Conservation (phyloP, 192 early-diverging fungal genomes). For the Chytriomyces confervae region DNA sequence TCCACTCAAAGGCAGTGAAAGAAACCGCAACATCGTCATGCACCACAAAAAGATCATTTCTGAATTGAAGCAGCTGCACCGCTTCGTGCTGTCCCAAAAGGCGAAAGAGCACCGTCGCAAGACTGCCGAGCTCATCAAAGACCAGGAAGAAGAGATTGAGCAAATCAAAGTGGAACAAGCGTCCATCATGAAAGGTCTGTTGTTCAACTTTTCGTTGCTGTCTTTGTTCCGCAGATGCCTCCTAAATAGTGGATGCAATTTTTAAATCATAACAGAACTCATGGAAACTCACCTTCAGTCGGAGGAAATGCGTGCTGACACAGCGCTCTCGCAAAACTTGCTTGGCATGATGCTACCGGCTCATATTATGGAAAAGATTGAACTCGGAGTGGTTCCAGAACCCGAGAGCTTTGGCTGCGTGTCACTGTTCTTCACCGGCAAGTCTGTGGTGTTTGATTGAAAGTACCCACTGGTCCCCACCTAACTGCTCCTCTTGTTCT, state of each 20-base stretch:
- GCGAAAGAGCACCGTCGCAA: slow-evolving; percentile 38
- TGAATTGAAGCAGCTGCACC: slow-evolving; percentile 29
- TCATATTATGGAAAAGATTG: slow-evolving; percentile 38
- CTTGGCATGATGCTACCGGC: slow-evolving; percentile 39
- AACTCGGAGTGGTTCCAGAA: slow-evolving; percentile 28
- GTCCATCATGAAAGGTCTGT: slow-evolving; percentile 20
- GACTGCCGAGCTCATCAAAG: slow-evolving; percentile 31
- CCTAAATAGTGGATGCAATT: neutral
- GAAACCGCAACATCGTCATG: slow-evolving; percentile 8
- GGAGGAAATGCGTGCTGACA: slow-evolving; percentile 31
- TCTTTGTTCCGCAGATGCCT: neutral
- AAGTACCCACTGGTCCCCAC: neutral
- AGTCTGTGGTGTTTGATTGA: neutral
- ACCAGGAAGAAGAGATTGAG: slow-evolving; percentile 41
- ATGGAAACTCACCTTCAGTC: slow-evolving; percentile 31
- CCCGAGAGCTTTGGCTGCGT: slow-evolving; percentile 28
- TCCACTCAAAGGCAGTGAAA: slow-evolving; percentile 17
- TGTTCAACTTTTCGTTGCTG: neutral
- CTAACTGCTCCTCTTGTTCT: neutral
- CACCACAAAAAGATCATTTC: slow-evolving; percentile 36
- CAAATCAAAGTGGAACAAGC: slow-evolving; percentile 37
- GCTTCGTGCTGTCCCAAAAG: neutral
- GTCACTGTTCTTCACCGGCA: slow-evolving; percentile 34
- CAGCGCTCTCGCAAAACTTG: slow-evolving; percentile 22
- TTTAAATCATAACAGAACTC: slow-evolving; percentile 6